These are phyloP conservation scores for Baorangia bicolor DNA, from an alignment of 768 basidiomycete species.

Conservation along the genomic window DNA sequence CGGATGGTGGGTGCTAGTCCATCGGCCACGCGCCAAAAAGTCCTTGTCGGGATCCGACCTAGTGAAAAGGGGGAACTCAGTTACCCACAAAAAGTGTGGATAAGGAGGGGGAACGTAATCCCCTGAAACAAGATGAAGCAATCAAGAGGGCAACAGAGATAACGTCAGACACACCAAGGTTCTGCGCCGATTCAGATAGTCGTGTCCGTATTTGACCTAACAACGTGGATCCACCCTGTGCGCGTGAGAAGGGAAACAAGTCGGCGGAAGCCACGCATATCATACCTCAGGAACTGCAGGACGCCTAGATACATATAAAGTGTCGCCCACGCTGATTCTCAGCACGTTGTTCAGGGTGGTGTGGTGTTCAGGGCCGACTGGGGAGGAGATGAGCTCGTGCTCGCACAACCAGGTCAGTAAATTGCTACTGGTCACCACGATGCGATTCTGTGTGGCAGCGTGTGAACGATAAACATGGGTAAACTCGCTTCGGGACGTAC, in stretches of 20 bases:
- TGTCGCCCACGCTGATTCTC: constrained; percentile 48
- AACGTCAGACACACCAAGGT: constrained; percentile 47
- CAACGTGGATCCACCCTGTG: constrained; percentile 82
- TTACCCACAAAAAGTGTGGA: constrained; percentile 93
- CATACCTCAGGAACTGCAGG: constrained; percentile 52
- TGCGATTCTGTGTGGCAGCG: constrained; percentile 42
- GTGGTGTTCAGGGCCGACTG: constrained; percentile 27
- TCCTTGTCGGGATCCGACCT: constrained; percentile 86
- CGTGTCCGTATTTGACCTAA: constrained; percentile 70
- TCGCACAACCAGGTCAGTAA: constrained; percentile 46
- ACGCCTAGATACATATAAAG: constrained; percentile 58
- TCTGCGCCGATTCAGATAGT: constrained; percentile 65
- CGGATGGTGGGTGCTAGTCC: constrained; percentile 93
- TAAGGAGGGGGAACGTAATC: constrained; percentile 50
- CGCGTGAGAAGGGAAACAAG: constrained; percentile 20
- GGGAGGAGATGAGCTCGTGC: constrained; percentile 31
- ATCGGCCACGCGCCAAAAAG: constrained; percentile 79
- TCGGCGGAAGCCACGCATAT: constrained; percentile 36
- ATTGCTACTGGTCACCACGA: constrained; percentile 48
- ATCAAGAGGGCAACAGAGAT: not conserved
- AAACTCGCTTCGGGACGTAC: constrained; percentile 17
- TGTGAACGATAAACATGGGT: constrained; percentile 7
- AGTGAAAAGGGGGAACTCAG: constrained; percentile 93
- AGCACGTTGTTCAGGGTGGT: constrained; percentile 41
- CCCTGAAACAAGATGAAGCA: constrained; percentile 40